Percentiles rank a stretch among this genome's conserved stretches.
These are phyloP conservation scores for Scutellaria baicalensis DNA, from an alignment of 257 asterid species.

Conservation along the genomic window DNA sequence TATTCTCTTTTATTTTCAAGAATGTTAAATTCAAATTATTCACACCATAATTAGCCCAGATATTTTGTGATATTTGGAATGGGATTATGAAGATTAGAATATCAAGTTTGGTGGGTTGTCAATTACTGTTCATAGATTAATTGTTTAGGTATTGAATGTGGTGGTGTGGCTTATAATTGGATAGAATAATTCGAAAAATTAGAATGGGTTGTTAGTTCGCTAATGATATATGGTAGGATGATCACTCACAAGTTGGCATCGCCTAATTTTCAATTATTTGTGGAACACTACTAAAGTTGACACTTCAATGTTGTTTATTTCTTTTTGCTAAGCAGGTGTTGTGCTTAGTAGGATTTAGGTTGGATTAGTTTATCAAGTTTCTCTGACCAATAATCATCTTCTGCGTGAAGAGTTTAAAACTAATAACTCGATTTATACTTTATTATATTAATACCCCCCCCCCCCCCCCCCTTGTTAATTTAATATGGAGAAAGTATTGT, in stretches of 20 bases:
- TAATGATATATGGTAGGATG: conserved; percentile 11
- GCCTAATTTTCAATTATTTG: conserved; percentile 14
- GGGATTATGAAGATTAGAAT: not conserved
- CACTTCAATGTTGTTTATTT: conserved; percentile 5
- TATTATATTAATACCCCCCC: not conserved
- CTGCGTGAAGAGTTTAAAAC: not conserved
- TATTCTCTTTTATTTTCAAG: not conserved
- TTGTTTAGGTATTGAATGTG: conserved; percentile 2
- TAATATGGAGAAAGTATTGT: not conserved
- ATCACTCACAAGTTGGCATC: conserved; percentile 21
- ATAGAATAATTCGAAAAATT: conserved; percentile 17
- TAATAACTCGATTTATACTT: not conserved
- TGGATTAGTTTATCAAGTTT: conserved; percentile 8
- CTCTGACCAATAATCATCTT: not conserved
- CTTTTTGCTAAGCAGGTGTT: not conserved
- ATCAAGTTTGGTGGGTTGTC: conserved; percentile 7
- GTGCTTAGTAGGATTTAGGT: conserved; percentile 8
- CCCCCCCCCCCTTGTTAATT: not conserved
- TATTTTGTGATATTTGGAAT: not conserved
- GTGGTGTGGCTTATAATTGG: conserved; percentile 14
- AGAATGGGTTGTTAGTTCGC: conserved; percentile 11
- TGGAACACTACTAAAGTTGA: conserved; percentile 10
- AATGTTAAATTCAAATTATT: not conserved
- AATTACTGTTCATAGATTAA: conserved; percentile 2
- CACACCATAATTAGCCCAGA: not conserved